Conservation (phyloP, 768 basidiomycete species). For the Cytidiella melzeri region DNA sequence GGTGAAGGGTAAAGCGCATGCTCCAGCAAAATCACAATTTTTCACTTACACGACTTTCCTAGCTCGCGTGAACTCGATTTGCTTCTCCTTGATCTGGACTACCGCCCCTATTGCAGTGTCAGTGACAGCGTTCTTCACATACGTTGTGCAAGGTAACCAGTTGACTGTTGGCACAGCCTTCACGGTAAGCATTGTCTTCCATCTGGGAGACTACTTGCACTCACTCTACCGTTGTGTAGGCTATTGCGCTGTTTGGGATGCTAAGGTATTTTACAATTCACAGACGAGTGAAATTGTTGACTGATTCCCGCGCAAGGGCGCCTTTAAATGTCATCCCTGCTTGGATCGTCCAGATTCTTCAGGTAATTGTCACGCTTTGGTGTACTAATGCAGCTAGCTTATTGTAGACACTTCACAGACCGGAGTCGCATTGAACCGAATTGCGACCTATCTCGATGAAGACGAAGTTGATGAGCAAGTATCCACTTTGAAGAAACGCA, state of each 20-base stretch:
- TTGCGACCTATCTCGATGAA: constrained; percentile 53
- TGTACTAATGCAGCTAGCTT: too few relatives aligned
- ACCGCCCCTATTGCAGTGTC: constrained; percentile 76
- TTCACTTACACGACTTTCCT: neutral
- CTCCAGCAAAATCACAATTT: neutral
- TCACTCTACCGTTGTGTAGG: too few relatives aligned
- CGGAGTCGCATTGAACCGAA: constrained; percentile 52
- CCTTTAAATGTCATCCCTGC: constrained; percentile 78
- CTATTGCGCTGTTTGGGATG: constrained; percentile 84
- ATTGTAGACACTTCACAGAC: too few relatives aligned
- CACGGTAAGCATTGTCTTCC: constrained; percentile 43
- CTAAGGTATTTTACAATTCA: constrained; percentile 40
- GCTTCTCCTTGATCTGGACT: constrained; percentile 70
- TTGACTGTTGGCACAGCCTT: constrained; percentile 79
- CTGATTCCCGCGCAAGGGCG: constrained; percentile 32
- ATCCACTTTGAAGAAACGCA: constrained; percentile 43
- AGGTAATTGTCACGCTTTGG: constrained; percentile 30
- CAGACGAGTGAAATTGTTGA: too few relatives aligned
- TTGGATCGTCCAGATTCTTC: constrained; percentile 74
- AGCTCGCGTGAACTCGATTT: constrained; percentile 67
- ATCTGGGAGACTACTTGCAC: too few relatives aligned
- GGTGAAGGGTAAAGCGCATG: constrained; percentile 48
- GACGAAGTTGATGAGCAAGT: constrained; percentile 60
- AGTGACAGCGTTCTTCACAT: constrained; percentile 71
- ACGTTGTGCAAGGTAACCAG: constrained; percentile 64